Evolutionary conservation across 139 green algal genomes (phyloP).

Genomic region (Chlamydomonas sp.): DNA sequence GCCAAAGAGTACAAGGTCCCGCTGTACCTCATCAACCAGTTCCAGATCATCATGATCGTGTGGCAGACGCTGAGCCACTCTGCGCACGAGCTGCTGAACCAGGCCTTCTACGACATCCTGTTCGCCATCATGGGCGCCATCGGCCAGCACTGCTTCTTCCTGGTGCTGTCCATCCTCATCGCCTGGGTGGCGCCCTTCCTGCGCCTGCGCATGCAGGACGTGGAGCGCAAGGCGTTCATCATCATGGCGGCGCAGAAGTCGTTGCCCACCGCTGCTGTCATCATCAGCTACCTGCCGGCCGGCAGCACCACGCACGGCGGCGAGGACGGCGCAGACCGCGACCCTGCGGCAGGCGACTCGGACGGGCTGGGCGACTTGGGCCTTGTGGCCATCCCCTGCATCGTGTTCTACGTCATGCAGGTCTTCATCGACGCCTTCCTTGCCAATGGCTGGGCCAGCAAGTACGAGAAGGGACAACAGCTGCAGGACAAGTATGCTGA

Average conservation of each 20-base stretch:
- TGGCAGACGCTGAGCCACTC: constrained; percentile 75
- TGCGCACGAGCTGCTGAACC: constrained; percentile 59
- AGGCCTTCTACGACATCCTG: constrained; percentile 68
- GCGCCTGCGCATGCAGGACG: constrained; percentile 36
- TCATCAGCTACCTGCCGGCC: constrained; percentile 59
- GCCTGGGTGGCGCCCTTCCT: constrained; percentile 52
- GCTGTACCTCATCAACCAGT: constrained; percentile 69
- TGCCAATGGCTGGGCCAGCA: constrained; percentile 59
- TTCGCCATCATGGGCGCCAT: constrained; percentile 37
- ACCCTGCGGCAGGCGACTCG: constrained; percentile 32
- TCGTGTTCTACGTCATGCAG: constrained; percentile 80
- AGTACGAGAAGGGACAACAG: constrained; percentile 56
- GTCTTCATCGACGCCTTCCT: constrained; percentile 80
- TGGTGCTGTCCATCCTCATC: constrained; percentile 64
- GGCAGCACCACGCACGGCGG: background rate
- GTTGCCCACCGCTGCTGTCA: constrained; percentile 66
- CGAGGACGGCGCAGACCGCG: background rate
- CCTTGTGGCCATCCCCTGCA: constrained; percentile 82
- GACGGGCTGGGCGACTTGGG: constrained; percentile 59
- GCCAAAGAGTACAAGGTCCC: constrained; percentile 58
- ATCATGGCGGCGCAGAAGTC: constrained; percentile 77
- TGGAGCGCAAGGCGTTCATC: constrained; percentile 64
- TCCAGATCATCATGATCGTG: constrained; percentile 72
- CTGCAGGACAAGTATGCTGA: constrained; percentile 53
- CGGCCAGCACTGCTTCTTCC: constrained; percentile 68